Evolutionary conservation across 768 basidiomycete species (phyloP), one percentile per base, ranked within the genome.

Genomic region (Scleroderma citrinum): DNA sequence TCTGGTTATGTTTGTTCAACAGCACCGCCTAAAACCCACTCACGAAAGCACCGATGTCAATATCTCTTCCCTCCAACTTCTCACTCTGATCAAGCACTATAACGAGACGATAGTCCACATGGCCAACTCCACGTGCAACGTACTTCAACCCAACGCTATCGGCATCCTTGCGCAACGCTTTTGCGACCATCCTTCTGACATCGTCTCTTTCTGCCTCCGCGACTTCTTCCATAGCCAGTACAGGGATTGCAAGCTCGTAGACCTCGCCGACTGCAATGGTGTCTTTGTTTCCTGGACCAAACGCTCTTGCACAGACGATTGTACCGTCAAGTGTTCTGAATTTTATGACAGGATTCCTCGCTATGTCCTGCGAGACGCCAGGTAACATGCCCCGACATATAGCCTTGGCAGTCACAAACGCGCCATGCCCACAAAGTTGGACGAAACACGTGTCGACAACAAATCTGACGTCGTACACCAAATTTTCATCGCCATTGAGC

Each of bases 381-480:
- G 46, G 50, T 38, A 57, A 31, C 17, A 34, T 8, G 17, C 53
- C 37, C 2, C 36, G 20, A 43, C 49, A 73, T 12, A 80, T 56
- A 2, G 66, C 68, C 46, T 70, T 64, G 1, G 73, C 69, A 20
- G 75, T 67, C 2, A 75, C 77, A 11, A 80, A 54, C 2, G 70
- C 69, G 5, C 62, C 76, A 54, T 77, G 75, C 24, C 73, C 74
- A 47, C 76, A 77, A 11, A 76, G 42, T 3, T 65, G 59, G 1
- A 65, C 42, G 44, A 72, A 71, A 1, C 34, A n/a, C 2, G 59
- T 58, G 2, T 70, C 38, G 13, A 64, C 56, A 48, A 74, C 67
- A 61, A 67, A 78, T 38, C 74, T 70, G 29, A 79, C 65, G 26
- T 59, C 52, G 47, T 69, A 70, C 6, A 65, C 13, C 12, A 14